phyloP scores from a whole-genome alignment of 768 basidiomycete genomes.

The Antrodiella citrinella region DNA sequence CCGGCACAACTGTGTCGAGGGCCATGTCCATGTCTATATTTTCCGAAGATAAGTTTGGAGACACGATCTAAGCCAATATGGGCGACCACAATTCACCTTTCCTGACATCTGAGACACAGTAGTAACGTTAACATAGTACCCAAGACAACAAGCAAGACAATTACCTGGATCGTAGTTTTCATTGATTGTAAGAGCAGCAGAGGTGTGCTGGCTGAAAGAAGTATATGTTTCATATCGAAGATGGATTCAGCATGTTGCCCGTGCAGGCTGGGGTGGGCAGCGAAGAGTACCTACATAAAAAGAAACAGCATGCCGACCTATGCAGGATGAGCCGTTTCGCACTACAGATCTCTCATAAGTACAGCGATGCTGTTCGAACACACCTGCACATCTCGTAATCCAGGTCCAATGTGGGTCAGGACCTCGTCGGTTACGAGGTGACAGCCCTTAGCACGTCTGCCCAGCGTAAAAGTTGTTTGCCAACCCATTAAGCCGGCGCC shows the following conservation, averaged over 20 bases:
- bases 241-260: neutral
- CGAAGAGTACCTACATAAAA: constrained; percentile 56
- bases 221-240: neutral
- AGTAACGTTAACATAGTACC: neutral
- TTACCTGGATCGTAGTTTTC: constrained; percentile 82
- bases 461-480: constrained; percentile 77
- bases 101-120: constrained; percentile 30
- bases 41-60: constrained; percentile 12
- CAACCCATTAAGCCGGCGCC: constrained; percentile 69
- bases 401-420: constrained; percentile 53
- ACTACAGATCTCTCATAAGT: neutral
- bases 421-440: constrained; percentile 82
- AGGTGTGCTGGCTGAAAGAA: constrained; percentile 58
- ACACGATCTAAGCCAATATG: neutral
- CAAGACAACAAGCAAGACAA: neutral
- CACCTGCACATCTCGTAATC: constrained; percentile 61
- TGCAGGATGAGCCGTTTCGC: constrained; percentile 1
- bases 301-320: constrained; percentile 85
- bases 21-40: constrained; percentile 89
- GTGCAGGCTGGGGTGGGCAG: constrained; percentile 18
- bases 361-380: constrained; percentile 11
- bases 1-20: constrained; percentile 82
- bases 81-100: constrained; percentile 26
- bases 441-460: constrained; percentile 52
- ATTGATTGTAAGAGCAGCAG: constrained; percentile 74